Conservation (phyloP, 345 rosid genomes). For the Toxicodendron radicans region DNA sequence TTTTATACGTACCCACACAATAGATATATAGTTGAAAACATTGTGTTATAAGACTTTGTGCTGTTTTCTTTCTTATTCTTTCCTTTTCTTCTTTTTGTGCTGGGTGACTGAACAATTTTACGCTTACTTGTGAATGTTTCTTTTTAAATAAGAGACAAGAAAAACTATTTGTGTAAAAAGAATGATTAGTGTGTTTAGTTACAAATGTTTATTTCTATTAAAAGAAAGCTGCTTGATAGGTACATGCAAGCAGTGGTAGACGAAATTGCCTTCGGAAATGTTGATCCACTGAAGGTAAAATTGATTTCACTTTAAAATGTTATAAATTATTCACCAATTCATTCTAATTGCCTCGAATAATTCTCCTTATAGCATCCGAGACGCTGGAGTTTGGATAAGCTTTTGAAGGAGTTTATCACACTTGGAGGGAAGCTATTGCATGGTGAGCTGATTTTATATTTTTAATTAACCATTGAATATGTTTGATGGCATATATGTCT, state of each 20-base stretch:
- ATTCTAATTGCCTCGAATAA: conserved; percentile 21
- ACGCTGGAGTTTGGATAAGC: conserved; percentile 70
- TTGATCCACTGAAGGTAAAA: conserved; percentile 61
- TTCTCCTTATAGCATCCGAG: conserved; percentile 68
- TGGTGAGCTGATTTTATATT: conserved; percentile 48
- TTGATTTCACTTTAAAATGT: conserved; percentile 15
- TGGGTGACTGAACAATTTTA: not conserved
- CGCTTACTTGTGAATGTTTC: not conserved
- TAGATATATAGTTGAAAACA: too few relatives aligned
- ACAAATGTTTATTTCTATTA: conserved; percentile 15
- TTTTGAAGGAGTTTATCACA: conserved; percentile 57
- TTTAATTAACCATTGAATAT: conserved; percentile 8
- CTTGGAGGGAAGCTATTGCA: conserved; percentile 64
- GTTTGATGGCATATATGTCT: not conserved
- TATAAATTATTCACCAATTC: conserved; percentile 17
- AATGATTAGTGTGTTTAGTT: not conserved
- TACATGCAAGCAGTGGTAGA: conserved; percentile 98
- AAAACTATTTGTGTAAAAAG: too few relatives aligned
- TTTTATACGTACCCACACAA: not conserved
- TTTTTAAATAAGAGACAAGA: too few relatives aligned
- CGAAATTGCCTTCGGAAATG: conserved; percentile 71
- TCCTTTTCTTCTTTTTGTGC: not conserved
- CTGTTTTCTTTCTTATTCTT: not conserved
- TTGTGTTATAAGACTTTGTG: conserved; percentile 10
- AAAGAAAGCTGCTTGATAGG: conserved; percentile 37